Base-by-base conservation (phyloP, 768 basidiomycete genomes). In the Termitomyces sp. region DNA sequence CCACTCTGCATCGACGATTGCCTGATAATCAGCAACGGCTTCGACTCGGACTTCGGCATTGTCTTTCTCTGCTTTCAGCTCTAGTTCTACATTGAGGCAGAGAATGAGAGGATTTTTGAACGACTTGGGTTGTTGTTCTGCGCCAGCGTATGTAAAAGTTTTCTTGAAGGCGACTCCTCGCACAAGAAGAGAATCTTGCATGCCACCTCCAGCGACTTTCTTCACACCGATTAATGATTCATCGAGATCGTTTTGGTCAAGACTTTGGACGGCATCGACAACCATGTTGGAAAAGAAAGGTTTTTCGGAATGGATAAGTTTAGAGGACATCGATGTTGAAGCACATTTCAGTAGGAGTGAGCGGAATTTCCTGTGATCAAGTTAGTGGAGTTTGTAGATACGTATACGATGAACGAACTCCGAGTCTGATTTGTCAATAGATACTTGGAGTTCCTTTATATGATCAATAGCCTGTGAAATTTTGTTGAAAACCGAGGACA, bases 251-350 rank as follows among this genome's bases (percentile, higher is more conserved):
- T 90, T 85, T 70, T 92, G 94, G 76, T 98, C 96, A 38, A 98
- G 81, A 58, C 87, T 94, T 65, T 88, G 85, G 53, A 99, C 94
- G 42, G 97, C 96, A 69, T 98, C 94, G 51, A 99, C 97, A 54
- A 97, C 97, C 96, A 99, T 98, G 65, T 91, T 87, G 11, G 96
- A 92, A 81, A 99, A 99, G 79, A 98, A 98, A 1, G 96, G 97
- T 70, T 97, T 98, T 77, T 98, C 94, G 14, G 94, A 94, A 73
- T 98, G 96, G 68, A 99, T 98, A 63, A 98, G 86, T 76, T 98
- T 99, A 63, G 96, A 98, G 15, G 97, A 98, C 96, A 98, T 98
- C n/a, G 97, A 96, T 3, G 97, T 99, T 32, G 95, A 89, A 32
- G 97, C 97, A 75, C 95, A 97, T 80, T 97, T 96, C 67, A 97